These are phyloP conservation scores for Talaromyces sp. DNA, from an alignment of 2,329 filamentous ascomycete species.

Conservation along the genomic window DNA sequence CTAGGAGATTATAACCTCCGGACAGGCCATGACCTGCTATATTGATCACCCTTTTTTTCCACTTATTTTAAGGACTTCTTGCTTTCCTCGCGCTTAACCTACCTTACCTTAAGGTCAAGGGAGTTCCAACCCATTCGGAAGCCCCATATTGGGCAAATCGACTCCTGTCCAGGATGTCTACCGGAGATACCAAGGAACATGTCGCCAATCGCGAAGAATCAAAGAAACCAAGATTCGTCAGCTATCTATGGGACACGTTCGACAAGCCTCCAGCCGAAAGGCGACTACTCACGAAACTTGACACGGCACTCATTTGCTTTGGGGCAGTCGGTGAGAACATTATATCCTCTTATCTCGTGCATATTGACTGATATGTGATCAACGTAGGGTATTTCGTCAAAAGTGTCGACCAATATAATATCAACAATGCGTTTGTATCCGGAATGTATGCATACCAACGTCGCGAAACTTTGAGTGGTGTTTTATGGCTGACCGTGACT, in stretches of 20 bases:
- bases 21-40: not conserved
- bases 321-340: conserved; percentile 36
- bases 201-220: conserved; percentile 23
- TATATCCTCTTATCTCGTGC: not conserved
- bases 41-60: not conserved
- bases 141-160: not conserved
- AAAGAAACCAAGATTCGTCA: conserved; percentile 45
- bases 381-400: conserved; percentile 50
- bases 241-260: conserved; percentile 53
- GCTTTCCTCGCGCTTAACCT: not conserved
- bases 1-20: not conserved
- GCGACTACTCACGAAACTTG: conserved; percentile 49
- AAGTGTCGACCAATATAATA: conserved; percentile 45
- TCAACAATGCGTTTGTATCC: conserved; percentile 48
- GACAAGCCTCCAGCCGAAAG: conserved; percentile 52
- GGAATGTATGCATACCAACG: conserved; percentile 37
- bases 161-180: conserved; percentile 12
- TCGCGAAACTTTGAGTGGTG: not conserved
- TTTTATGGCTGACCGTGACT: not conserved
- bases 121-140: not conserved
- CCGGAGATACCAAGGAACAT: conserved; percentile 10
- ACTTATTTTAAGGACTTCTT: not conserved
- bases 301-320: conserved; percentile 48
- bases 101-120: not conserved
- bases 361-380: not conserved